Percentiles rank a stretch among this genome's conserved stretches.
Conservation (phyloP, 2,329 filamentous ascomycete species). For the Ophiocordyceps camponoti-leonardi region DNA sequence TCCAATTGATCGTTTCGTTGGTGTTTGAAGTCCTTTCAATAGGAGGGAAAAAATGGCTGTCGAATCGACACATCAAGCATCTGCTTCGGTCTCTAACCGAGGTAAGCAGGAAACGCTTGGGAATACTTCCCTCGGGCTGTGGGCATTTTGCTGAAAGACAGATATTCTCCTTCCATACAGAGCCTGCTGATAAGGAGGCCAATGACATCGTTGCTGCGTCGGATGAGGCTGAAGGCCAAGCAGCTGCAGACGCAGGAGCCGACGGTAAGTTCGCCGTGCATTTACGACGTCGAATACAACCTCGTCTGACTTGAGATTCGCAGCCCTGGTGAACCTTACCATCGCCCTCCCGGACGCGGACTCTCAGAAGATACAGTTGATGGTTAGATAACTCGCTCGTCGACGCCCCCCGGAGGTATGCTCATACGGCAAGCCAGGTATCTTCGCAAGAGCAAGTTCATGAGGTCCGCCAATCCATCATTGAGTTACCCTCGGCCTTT, state of each 20-base stretch:
- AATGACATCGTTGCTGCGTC: conserved; percentile 8
- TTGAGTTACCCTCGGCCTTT: conserved; percentile 82
- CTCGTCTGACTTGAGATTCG: neutral
- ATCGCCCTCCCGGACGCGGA: conserved; percentile 63
- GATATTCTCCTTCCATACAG: neutral
- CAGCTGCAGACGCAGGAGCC: conserved; percentile 13
- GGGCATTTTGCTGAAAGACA: conserved; percentile 1
- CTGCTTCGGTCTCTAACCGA: conserved; percentile 9
- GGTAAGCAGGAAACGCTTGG: conserved; percentile 2
- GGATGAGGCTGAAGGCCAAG: conserved; percentile 11
- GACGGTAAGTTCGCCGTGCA: conserved; percentile 13
- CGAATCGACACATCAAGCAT: conserved; percentile 6
- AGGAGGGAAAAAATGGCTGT: conserved; percentile 14
- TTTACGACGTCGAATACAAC: neutral
- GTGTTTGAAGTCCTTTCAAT: neutral
- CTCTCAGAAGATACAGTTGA: conserved; percentile 65
- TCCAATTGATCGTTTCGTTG: conserved; percentile 3
- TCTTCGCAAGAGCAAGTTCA: conserved; percentile 92
- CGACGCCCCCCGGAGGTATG: neutral
- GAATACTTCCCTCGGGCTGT: neutral
- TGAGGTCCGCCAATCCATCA: conserved; percentile 90
- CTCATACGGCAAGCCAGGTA: conserved; percentile 34
- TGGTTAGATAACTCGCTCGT: conserved; percentile 35
- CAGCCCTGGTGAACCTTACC: conserved; percentile 44
- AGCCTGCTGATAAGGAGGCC: conserved; percentile 8